Evolutionary conservation across 345 rosid genomes (phyloP).

Genomic region (Raphanus sativus): DNA sequence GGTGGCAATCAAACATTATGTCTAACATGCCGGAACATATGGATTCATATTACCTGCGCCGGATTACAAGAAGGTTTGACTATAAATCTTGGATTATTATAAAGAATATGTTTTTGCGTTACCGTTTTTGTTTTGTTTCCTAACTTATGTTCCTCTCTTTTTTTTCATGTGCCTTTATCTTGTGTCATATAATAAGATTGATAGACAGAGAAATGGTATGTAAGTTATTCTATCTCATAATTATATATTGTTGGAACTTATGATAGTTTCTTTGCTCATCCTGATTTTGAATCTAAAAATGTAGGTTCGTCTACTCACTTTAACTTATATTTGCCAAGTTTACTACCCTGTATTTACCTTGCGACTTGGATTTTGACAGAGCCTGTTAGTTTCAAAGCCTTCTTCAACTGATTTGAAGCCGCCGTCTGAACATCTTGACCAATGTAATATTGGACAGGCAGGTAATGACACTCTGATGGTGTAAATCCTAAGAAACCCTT

Average conservation of each 20-base stretch:
- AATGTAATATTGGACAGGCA: constrained; percentile 27
- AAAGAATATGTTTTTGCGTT: neutral
- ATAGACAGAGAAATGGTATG: constrained; percentile 84
- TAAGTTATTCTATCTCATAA: constrained; percentile 30
- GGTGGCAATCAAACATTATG: constrained; percentile 79
- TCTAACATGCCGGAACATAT: constrained; percentile 69
- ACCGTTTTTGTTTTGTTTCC: constrained; percentile 15
- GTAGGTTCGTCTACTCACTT: neutral
- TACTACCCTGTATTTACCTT: constrained; percentile 1
- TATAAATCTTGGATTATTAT: constrained; percentile 16
- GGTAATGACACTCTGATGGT: constrained; percentile 27
- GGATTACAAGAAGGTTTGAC: constrained; percentile 65
- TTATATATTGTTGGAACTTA: constrained; percentile 14
- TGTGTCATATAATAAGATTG: constrained; percentile 50
- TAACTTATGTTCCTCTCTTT: constrained; percentile 33
- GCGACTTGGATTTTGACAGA: constrained; percentile 35
- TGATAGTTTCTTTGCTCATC: constrained; percentile 15
- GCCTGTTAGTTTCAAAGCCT: constrained; percentile 22
- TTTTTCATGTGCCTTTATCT: constrained; percentile 32
- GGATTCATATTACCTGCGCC: constrained; percentile 86
- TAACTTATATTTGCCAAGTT: constrained; percentile 9
- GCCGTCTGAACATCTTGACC: constrained; percentile 17
- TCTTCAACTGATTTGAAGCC: constrained; percentile 23
- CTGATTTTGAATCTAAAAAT: constrained; percentile 5
- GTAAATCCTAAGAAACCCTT: constrained; percentile 11